These are phyloP conservation scores for Sporothrix globosa DNA, from an alignment of 2,329 filamentous ascomycete species.

Conservation along the genomic window DNA sequence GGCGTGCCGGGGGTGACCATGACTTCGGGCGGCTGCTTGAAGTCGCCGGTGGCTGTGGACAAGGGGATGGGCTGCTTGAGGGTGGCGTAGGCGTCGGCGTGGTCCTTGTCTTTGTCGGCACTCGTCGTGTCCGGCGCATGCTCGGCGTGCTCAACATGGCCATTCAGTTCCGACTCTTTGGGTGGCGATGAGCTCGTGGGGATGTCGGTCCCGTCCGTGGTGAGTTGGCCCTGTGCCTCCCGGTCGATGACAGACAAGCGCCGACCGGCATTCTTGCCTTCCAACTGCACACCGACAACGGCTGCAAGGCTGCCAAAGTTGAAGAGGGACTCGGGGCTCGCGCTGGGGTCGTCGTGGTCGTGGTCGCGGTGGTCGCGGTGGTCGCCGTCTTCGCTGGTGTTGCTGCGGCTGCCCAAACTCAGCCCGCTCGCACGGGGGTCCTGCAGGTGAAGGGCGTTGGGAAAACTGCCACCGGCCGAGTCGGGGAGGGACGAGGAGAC, in stretches of 20 bases:
- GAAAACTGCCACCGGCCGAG: constrained; percentile 60
- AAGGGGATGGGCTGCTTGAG: constrained; percentile 1
- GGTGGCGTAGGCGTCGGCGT: neutral
- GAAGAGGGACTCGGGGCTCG: constrained; percentile 75
- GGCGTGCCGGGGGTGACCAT: constrained; percentile 58
- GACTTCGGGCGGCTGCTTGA: constrained; percentile 46
- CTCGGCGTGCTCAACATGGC: constrained; percentile 45
- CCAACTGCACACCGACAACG: constrained; percentile 71
- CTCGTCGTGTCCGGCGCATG: constrained; percentile 33
- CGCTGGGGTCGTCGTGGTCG: constrained; percentile 47
- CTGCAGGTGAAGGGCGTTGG: constrained; percentile 44
- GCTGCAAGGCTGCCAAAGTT: constrained; percentile 88
- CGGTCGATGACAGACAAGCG: constrained; percentile 40
- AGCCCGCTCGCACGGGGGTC: constrained; percentile 59
- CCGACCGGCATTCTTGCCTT: constrained; percentile 50
- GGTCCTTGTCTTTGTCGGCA: neutral
- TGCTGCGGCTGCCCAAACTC: constrained; percentile 53
- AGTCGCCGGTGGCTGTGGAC: constrained; percentile 30
- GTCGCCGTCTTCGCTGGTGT: constrained; percentile 51
- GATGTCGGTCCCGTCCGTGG: constrained; percentile 8
- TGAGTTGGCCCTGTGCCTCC: constrained; percentile 34
- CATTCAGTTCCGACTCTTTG: constrained; percentile 44
- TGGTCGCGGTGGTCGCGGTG: constrained; percentile 41
- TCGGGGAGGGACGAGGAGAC: constrained; percentile 76
- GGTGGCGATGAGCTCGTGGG: constrained; percentile 22